These are phyloP conservation scores for Leptodermis oblonga DNA, from an alignment of 257 asterid genomes.

Conservation along the genomic window DNA sequence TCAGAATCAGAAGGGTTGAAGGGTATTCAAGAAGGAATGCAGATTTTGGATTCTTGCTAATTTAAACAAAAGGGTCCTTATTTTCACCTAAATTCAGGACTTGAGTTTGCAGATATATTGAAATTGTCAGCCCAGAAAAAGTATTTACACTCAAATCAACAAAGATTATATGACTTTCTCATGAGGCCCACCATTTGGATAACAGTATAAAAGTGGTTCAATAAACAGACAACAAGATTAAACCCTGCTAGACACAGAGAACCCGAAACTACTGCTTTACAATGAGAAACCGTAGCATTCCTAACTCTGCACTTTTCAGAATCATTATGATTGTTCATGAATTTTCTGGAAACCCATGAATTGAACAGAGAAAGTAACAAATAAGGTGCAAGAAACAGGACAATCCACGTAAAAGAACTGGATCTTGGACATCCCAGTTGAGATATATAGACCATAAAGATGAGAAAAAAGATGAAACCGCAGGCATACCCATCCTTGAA, in stretches of 20 bases:
- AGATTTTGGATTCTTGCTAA: too few relatives aligned
- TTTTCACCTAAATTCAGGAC: slow-evolving; percentile 34
- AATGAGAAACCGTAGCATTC: slow-evolving; percentile 22
- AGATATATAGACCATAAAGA: slow-evolving; percentile 19
- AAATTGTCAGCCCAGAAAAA: slow-evolving; percentile 52
- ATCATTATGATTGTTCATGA: slow-evolving; percentile 17
- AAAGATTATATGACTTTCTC: slow-evolving; percentile 52
- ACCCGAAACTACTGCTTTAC: slow-evolving; percentile 35
- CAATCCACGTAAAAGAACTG: slow-evolving; percentile 41
- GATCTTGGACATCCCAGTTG: slow-evolving; percentile 31
- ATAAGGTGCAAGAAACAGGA: slow-evolving; percentile 50
- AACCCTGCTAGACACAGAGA: slow-evolving; percentile 44
- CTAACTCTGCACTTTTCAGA: slow-evolving; percentile 17
- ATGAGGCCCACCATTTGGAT: slow-evolving; percentile 56
- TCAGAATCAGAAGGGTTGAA: too few relatives aligned
- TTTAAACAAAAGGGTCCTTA: slow-evolving; percentile 51
- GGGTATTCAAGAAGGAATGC: too few relatives aligned
- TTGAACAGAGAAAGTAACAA: slow-evolving; percentile 29
- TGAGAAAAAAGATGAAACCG: too few relatives aligned
- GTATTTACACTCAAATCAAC: slow-evolving; percentile 56
- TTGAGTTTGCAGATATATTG: slow-evolving; percentile 42
- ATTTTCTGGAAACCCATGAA: slow-evolving; percentile 36
- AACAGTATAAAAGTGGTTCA: slow-evolving; percentile 59
- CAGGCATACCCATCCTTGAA: slow-evolving; percentile 25
- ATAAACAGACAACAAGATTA: slow-evolving; percentile 45